Evolutionary conservation across 768 basidiomycete species (phyloP), one percentile per base, ranked within the genome.

Genomic region (Trametes cinnabarina): DNA sequence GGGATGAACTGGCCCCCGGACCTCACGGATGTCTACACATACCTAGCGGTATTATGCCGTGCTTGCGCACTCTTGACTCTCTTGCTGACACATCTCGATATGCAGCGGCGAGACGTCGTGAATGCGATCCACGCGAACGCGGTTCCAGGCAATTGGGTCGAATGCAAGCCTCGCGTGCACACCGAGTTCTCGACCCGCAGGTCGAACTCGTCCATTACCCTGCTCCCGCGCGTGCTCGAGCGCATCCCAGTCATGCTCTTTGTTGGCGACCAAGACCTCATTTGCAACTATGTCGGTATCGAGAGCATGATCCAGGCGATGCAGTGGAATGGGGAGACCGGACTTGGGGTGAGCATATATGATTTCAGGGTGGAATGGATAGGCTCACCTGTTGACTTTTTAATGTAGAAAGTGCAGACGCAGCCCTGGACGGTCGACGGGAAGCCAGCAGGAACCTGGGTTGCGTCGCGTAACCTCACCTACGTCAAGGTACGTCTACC

Each of bases 1-100:
- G 97, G 96, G 3, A 91, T 96, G 93, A 96, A 94, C 73, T 99
- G 95, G 96, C 96, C 95, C 7, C 86, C 87, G 32, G 92, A 94
- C 66, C 84, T 98, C 47, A 71, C 78, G 3, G 82, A 85, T 46
- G 76, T 98, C 9, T 88, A 86, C 17, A 73, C 76, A 1, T 96
- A 94, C 68, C 82, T 99, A 4, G 84, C 83, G 25, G 96, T 97
- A 69, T 51, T 91, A 76, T 14, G 40, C 14, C 35, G 26, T 26
- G 32, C 34, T 15, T 34, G 17, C 41, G 3, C 30, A 12, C 4
- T 15, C 3, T 26, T 14, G 19, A 19, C 25, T 25, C 5, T 42
- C 43, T 43, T 26, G n/a, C n/a, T n/a, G n/a, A n/a, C n/a, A n/a
- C n/a, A 35, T 60, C 57, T 19, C 34, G 30, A 43, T 34, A 42